phyloP scores from a whole-genome alignment of 805 yeast species.

The Schizosaccharomyces pombe region DNA sequence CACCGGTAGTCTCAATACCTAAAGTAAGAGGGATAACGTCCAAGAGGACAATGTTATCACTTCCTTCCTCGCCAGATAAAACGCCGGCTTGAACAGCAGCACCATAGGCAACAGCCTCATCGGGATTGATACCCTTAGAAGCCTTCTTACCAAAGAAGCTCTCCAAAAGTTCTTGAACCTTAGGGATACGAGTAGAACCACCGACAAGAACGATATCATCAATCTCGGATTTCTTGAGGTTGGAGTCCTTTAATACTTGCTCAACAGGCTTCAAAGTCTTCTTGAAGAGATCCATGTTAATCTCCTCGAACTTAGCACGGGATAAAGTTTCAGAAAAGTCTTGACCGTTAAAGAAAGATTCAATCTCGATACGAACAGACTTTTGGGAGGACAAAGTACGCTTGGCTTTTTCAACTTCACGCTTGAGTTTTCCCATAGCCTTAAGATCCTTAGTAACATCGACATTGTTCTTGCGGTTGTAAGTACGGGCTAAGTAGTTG shows the following conservation, averaged over 20 bases:
- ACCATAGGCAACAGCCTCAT: conserved; percentile 98
- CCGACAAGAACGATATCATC: conserved; percentile 94
- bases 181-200: conserved; percentile 98
- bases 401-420: conserved; percentile 96
- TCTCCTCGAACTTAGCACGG: conserved; percentile 94
- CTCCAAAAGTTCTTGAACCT: conserved; percentile 82
- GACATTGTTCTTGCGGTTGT: conserved; percentile 80
- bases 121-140: conserved; percentile 93
- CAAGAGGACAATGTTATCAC: conserved; percentile 67
- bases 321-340: conserved; percentile 89
- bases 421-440: conserved; percentile 80
- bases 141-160: conserved; percentile 87
- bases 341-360: conserved; percentile 79
- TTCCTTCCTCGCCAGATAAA: conserved; percentile 84
- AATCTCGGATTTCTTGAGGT: conserved; percentile 62
- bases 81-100: conserved; percentile 99
- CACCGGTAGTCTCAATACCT: conserved; percentile 98
- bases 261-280: conserved; percentile 90
- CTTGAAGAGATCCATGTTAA: conserved; percentile 78
- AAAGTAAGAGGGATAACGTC: conserved; percentile 94
- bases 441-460: conserved; percentile 63
- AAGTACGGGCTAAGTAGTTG: conserved; percentile 75
- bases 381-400: conserved; percentile 86
- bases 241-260: conserved; percentile 83
- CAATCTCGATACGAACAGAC: conserved; percentile 89